Evolutionary conservation across 352 stramenopile species (phyloP).

Genomic region (Detonula confervacea): DNA sequence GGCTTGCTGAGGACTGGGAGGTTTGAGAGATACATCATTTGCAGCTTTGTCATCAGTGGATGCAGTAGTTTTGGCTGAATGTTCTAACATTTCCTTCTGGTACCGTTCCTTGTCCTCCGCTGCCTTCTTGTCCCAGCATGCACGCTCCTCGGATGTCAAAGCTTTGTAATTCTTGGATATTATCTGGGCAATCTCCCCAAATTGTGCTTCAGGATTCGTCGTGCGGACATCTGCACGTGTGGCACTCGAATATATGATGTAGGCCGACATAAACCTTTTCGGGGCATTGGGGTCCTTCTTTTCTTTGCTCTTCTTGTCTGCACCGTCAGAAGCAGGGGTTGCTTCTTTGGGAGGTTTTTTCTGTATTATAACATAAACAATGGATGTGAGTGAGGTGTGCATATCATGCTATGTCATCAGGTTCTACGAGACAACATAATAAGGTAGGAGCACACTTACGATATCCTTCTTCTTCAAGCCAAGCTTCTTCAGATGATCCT

Average conservation of each 20-base stretch:
- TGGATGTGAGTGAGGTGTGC: too few relatives aligned
- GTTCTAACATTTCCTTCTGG: slow-evolving; percentile 74
- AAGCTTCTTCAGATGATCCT: slow-evolving; percentile 60
- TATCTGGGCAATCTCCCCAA: slow-evolving; percentile 88
- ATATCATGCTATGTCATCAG: too few relatives aligned
- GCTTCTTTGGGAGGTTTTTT: slow-evolving; percentile 28
- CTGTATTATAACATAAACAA: slow-evolving; percentile 1
- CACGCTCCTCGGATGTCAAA: slow-evolving; percentile 57
- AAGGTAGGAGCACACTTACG: too few relatives aligned
- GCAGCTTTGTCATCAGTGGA: too few relatives aligned
- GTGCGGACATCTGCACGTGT: slow-evolving; percentile 86
- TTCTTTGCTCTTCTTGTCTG: slow-evolving; percentile 48
- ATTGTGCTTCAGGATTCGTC: slow-evolving; percentile 89
- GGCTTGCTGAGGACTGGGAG: slow-evolving; percentile 72
- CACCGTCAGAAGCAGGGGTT: not conserved
- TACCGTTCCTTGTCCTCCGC: slow-evolving; percentile 92
- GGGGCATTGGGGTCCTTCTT: slow-evolving; percentile 92
- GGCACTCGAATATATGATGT: slow-evolving; percentile 94
- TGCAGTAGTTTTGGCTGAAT: too few relatives aligned
- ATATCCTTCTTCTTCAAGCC: slow-evolving; percentile 55
- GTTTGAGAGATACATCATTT: slow-evolving; percentile 83
- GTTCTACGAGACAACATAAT: too few relatives aligned
- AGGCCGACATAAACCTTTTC: slow-evolving; percentile 90
- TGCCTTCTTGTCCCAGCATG: slow-evolving; percentile 86
- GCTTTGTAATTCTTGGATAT: slow-evolving; percentile 61